phyloP scores from a whole-genome alignment of 345 rosid species.

The Boechera divaricarpa region DNA sequence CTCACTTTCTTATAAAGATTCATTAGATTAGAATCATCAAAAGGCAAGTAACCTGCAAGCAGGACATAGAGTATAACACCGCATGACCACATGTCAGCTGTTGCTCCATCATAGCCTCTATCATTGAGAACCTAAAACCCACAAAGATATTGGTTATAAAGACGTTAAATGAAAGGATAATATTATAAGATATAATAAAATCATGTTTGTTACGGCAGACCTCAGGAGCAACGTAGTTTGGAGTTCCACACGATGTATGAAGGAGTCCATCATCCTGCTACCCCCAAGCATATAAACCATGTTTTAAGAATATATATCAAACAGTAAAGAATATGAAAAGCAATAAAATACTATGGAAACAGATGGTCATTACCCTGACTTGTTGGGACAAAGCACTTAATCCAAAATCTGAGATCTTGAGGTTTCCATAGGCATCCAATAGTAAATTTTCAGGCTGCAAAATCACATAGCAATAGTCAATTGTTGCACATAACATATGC shows the following conservation, averaged over 20 bases:
- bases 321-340: neutral
- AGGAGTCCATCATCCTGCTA: slow-evolving; percentile 94
- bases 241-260: slow-evolving; percentile 98
- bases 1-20: slow-evolving; percentile 96
- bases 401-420: slow-evolving; percentile 97
- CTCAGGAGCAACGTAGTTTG: slow-evolving; percentile 99
- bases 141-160: slow-evolving; percentile 10
- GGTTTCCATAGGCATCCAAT: slow-evolving; percentile 83
- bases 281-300: neutral
- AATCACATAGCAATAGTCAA: slow-evolving; percentile 23
- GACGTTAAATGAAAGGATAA: slow-evolving; percentile 6
- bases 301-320: too few relatives aligned
- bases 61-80: slow-evolving; percentile 96
- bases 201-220: slow-evolving; percentile 44
- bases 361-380: slow-evolving; percentile 72
- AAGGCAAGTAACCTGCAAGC: slow-evolving; percentile 99
- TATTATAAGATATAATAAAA: neutral
- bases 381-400: slow-evolving; percentile 94
- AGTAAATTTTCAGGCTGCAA: slow-evolving; percentile 92
- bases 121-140: slow-evolving; percentile 82
- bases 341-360: neutral
- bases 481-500: neutral
- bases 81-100: slow-evolving; percentile 98
- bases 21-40: slow-evolving; percentile 95
- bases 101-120: slow-evolving; percentile 95